phyloP scores from a whole-genome alignment of 1,284 basidiomycete species.

The Moesziomyces sp. region DNA sequence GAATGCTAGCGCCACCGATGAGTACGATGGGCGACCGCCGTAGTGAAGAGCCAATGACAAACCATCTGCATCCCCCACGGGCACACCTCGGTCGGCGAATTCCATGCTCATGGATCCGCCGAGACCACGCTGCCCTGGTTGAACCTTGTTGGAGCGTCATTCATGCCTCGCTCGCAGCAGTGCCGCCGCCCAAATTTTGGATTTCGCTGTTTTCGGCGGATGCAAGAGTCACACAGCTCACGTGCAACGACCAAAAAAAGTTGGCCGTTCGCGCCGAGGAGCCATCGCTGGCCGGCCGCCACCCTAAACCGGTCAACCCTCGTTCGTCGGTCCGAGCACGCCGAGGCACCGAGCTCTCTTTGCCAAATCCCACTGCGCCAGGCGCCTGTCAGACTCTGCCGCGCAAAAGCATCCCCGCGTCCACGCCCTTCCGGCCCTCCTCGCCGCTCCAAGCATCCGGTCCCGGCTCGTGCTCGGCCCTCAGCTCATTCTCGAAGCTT shows the following conservation, averaged over 20 bases:
- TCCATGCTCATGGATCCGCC: neutral
- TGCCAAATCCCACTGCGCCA: too few relatives aligned
- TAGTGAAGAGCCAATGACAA: too few relatives aligned
- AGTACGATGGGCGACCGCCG: too few relatives aligned
- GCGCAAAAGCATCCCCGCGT: neutral
- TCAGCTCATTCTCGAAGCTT: neutral
- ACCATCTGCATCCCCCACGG: too few relatives aligned
- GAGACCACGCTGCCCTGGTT: neutral
- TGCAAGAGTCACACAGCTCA: neutral
- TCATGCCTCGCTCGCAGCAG: neutral
- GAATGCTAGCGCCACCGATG: too few relatives aligned
- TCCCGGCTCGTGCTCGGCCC: neutral
- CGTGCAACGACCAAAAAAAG: neutral
- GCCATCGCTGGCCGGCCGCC: too few relatives aligned
- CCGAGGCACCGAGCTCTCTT: conserved; percentile 6
- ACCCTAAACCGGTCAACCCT: neutral
- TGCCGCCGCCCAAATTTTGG: neutral
- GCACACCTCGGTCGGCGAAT: neutral
- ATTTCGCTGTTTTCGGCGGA: conserved; percentile 18
- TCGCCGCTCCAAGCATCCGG: neutral
- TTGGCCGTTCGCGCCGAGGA: neutral
- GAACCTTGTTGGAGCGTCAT: neutral
- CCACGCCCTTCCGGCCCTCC: conserved; percentile 1
- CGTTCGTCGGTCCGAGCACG: conserved; percentile 13
- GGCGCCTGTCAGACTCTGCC: conserved; percentile 1